Conservation (phyloP, 805 yeast genomes). For the Nakazawaea laoshanensis region DNA sequence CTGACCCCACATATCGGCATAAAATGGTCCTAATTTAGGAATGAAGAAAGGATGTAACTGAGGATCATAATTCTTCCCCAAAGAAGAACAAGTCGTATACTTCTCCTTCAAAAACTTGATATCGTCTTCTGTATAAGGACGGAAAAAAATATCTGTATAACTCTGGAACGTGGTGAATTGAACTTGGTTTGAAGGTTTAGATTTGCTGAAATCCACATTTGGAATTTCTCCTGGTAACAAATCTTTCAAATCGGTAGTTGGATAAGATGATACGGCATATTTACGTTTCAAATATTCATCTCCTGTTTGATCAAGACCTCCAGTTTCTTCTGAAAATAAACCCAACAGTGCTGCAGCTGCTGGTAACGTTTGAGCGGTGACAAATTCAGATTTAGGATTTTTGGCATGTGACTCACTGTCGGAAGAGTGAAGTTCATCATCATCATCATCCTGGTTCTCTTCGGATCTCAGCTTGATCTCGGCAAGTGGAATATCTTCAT, state of each 20-base stretch:
- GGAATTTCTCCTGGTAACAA: constrained; percentile 87
- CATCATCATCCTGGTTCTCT: constrained; percentile 12
- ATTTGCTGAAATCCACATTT: constrained; percentile 72
- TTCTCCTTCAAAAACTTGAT: constrained; percentile 60
- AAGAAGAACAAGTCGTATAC: constrained; percentile 42
- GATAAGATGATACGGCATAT: constrained; percentile 88
- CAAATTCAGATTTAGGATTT: constrained; percentile 73
- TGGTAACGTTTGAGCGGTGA: constrained; percentile 60
- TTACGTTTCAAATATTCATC: constrained; percentile 66
- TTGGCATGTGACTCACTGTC: constrained; percentile 52
- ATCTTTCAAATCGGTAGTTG: constrained; percentile 64
- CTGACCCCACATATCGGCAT: constrained; percentile 79
- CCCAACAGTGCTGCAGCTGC: constrained; percentile 58
- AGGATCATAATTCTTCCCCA: constrained; percentile 51
- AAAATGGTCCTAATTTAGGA: constrained; percentile 80
- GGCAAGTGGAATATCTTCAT: constrained; percentile 9
- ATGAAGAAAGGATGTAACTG: constrained; percentile 63
- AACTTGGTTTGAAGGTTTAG: constrained; percentile 84
- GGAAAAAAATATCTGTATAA: constrained; percentile 77
- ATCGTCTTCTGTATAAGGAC: constrained; percentile 76
- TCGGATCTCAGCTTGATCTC: constrained; percentile 1
- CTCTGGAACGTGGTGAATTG: constrained; percentile 84
- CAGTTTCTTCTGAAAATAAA: constrained; percentile 49
- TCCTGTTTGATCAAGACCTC: constrained; percentile 58
- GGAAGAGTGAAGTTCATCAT: constrained; percentile 30